Percentiles rank a stretch among this genome's conserved stretches.
Conservation (phyloP, 2,329 filamentous ascomycete species). For the Daldinia eschscholtzii region DNA sequence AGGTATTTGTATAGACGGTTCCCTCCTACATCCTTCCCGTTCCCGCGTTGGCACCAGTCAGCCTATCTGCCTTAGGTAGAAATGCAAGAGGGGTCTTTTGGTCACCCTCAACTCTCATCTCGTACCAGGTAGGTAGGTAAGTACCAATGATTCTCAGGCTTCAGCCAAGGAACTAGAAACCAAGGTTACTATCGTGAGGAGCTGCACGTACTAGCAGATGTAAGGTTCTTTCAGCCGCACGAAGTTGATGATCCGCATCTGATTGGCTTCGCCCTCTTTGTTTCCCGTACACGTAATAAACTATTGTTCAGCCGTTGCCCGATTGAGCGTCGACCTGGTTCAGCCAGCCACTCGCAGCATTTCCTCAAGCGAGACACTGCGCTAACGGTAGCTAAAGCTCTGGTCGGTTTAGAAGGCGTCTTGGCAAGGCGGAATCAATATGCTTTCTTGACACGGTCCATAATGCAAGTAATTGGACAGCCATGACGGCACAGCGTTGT, state of each 20-base stretch:
- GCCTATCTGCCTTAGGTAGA: slow-evolving; percentile 8
- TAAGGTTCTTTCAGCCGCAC: slow-evolving; percentile 40
- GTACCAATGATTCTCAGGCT: slow-evolving; percentile 7
- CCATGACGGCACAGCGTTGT: neutral
- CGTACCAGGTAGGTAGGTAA: neutral
- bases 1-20: slow-evolving; percentile 35
- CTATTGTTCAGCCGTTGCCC: slow-evolving; percentile 36
- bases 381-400: slow-evolving; percentile 12
- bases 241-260: slow-evolving; percentile 3
- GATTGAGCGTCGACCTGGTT: slow-evolving; percentile 20
- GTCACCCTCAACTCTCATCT: neutral
- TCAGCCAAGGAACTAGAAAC: slow-evolving; percentile 12
- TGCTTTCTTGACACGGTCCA: neutral
- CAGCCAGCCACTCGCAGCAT: slow-evolving; percentile 28
- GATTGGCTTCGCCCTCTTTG: slow-evolving; percentile 27
- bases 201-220: slow-evolving; percentile 23
- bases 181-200: slow-evolving; percentile 10
- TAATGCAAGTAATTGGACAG: neutral
- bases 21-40: slow-evolving; percentile 8
- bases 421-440: slow-evolving; percentile 38
- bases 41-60: slow-evolving; percentile 13
- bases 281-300: slow-evolving; percentile 2
- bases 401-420: slow-evolving; percentile 14
- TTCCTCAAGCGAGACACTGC: slow-evolving; percentile 29
- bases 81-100: neutral